Evolutionary conservation across 192 early-diverging fungal species (phyloP).

Genomic region (Lunasporangiospora selenospora): DNA sequence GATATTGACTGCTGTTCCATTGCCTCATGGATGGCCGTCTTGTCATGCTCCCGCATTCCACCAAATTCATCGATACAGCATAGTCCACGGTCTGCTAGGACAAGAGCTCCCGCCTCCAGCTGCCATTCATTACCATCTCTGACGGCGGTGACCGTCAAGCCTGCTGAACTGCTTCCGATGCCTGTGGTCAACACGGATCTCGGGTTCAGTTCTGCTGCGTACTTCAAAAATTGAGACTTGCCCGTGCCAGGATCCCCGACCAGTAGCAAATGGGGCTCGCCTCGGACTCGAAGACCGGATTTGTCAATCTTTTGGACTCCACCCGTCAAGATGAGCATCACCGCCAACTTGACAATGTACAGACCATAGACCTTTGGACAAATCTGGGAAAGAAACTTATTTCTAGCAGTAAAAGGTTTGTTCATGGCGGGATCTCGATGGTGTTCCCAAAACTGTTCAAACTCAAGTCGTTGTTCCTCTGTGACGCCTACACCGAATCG

Average conservation of each 20-base stretch:
- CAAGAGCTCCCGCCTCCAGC: constrained; percentile 82
- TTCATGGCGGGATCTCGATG: constrained; percentile 5
- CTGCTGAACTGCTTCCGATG: constrained; percentile 76
- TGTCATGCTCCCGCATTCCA: constrained; percentile 73
- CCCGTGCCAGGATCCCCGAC: constrained; percentile 83
- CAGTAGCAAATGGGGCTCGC: constrained; percentile 75
- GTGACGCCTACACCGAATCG: constrained; percentile 50
- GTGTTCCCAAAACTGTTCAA: constrained; percentile 63
- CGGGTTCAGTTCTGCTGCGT: constrained; percentile 67
- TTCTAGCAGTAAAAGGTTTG: constrained; percentile 53
- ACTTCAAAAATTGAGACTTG: constrained; percentile 84
- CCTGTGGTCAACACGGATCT: constrained; percentile 80
- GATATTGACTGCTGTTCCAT: constrained; percentile 89
- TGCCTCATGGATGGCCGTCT: constrained; percentile 78
- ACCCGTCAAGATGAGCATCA: constrained; percentile 73
- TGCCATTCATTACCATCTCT: constrained; percentile 80
- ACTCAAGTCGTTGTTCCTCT: constrained; percentile 62
- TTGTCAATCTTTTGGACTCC: constrained; percentile 65
- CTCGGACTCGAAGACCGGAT: constrained; percentile 68
- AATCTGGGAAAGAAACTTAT: constrained; percentile 65
- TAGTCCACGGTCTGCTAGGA: constrained; percentile 77
- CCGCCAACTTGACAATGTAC: constrained; percentile 73
- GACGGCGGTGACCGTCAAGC: constrained; percentile 78
- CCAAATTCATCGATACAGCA: constrained; percentile 91
- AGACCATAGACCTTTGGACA: constrained; percentile 77